These are phyloP conservation scores for Cerrena zonata DNA, from an alignment of 1,284 basidiomycete genomes.

Conservation along the genomic window DNA sequence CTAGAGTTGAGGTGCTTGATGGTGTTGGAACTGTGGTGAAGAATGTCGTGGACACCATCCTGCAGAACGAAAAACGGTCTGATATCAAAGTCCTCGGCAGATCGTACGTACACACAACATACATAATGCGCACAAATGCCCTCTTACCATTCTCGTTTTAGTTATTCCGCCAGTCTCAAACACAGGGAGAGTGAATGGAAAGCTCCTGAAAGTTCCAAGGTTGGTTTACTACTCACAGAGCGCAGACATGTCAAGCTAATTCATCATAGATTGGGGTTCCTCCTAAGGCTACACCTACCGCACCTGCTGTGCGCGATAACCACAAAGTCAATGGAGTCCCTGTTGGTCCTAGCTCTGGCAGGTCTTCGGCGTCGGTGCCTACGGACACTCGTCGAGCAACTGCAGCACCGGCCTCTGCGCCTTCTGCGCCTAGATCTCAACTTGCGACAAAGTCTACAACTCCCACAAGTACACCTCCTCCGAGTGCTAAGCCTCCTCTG, in stretches of 20 bases:
- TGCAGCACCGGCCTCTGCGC: slow-evolving; percentile 33
- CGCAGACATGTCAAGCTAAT: slow-evolving; percentile 15
- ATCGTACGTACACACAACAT: slow-evolving; percentile 44
- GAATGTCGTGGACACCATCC: slow-evolving; percentile 59
- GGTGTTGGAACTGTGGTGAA: slow-evolving; percentile 57
- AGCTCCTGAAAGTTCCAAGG: slow-evolving; percentile 23
- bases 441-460: slow-evolving; percentile 18
- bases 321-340: slow-evolving; percentile 30
- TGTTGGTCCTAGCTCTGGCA: slow-evolving; percentile 34
- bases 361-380: no score
- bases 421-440: slow-evolving; percentile 57
- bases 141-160: slow-evolving; percentile 20
- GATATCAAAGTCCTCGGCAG: slow-evolving; percentile 77
- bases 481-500: slow-evolving; percentile 19
- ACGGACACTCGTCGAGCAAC: slow-evolving; percentile 27
- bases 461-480: no score
- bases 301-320: slow-evolving; percentile 34
- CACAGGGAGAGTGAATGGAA: slow-evolving; percentile 61
- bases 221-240: slow-evolving; percentile 3
- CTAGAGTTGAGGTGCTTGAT: slow-evolving; percentile 53
- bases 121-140: not conserved
- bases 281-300: slow-evolving; percentile 30
- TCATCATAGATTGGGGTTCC: slow-evolving; percentile 23
- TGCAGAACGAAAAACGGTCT: slow-evolving; percentile 72
- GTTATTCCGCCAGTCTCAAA: slow-evolving; percentile 67